Conservation (phyloP, 2,329 filamentous ascomycete genomes). For the Hypocrella siamensis region DNA sequence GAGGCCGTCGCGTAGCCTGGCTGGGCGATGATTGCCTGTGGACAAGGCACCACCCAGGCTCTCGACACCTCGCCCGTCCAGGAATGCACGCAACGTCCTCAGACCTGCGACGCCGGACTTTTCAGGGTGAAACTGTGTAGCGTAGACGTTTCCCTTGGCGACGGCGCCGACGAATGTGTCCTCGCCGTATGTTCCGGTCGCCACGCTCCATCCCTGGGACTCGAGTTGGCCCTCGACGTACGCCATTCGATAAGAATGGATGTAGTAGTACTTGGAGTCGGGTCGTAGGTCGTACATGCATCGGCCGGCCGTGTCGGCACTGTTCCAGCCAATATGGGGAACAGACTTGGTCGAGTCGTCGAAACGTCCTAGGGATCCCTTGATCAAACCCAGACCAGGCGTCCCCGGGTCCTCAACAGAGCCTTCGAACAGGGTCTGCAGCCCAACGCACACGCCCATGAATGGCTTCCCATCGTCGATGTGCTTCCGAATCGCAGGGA, state of each 20-base stretch:
- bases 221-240: conserved; percentile 64
- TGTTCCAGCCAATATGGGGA: conserved; percentile 99
- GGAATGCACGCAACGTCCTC: conserved; percentile 69
- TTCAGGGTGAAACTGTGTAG: conserved; percentile 94
- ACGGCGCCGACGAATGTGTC: conserved; percentile 89
- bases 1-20: conserved; percentile 43
- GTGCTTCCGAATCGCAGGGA: conserved; percentile 68
- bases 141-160: conserved; percentile 70
- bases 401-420: conserved; percentile 64
- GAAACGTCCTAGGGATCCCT: conserved; percentile 59
- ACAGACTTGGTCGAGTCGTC: conserved; percentile 67
- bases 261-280: conserved; percentile 94
- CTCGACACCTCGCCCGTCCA: conserved; percentile 51
- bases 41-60: conserved; percentile 20
- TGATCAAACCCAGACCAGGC: conserved; percentile 61
- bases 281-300: conserved; percentile 63
- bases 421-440: conserved; percentile 79
- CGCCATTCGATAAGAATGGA: conserved; percentile 81
- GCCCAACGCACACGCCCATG: conserved; percentile 91
- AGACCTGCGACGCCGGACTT: conserved; percentile 88
- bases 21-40: conserved; percentile 5
- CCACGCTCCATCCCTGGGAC: conserved; percentile 76
- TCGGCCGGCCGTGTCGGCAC: conserved; percentile 47
- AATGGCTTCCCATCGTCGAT: conserved; percentile 89
- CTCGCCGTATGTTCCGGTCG: conserved; percentile 70